Conservation (phyloP, 2,329 filamentous ascomycete genomes). For the Phialocephala sp. region DNA sequence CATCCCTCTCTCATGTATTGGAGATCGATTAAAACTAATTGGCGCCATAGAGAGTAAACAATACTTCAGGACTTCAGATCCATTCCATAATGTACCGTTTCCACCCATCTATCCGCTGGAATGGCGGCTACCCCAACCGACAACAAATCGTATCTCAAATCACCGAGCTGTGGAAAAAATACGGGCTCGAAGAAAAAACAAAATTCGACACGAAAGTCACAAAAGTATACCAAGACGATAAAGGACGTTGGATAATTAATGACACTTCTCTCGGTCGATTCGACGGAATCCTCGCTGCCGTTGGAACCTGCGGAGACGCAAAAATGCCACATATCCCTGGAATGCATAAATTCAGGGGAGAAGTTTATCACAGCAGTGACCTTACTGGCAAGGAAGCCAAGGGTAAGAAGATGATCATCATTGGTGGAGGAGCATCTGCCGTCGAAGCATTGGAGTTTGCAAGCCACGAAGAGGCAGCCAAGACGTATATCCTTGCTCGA, state of each 20-base stretch:
- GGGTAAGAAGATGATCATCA: conserved; percentile 76
- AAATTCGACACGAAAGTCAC: conserved; percentile 73
- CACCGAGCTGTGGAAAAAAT: conserved; percentile 73
- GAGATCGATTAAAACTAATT: not conserved
- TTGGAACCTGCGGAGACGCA: conserved; percentile 81
- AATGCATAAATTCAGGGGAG: conserved; percentile 74
- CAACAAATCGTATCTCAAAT: conserved; percentile 78
- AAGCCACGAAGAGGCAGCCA: conserved; percentile 65
- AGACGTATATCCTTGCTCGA: conserved; percentile 75
- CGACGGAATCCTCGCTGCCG: conserved; percentile 77
- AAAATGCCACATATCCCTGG: conserved; percentile 74
- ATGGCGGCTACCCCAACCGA: conserved; percentile 76
- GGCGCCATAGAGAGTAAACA: conserved; percentile 70
- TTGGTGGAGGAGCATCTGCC: conserved; percentile 81
- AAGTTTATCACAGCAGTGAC: conserved; percentile 76
- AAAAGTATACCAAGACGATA: conserved; percentile 70
- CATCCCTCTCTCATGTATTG: too few species aligned
- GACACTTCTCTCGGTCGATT: conserved; percentile 72
- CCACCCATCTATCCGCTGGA: conserved; percentile 78
- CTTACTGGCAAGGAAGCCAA: conserved; percentile 75
- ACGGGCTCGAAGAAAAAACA: conserved; percentile 73
- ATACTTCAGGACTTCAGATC: conserved; percentile 81
- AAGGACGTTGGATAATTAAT: conserved; percentile 80
- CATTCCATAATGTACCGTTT: conserved; percentile 90
- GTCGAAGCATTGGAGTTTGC: conserved; percentile 86